Evolutionary conservation across 495 filamentous ascomycete species (phyloP).

Genomic region (Hyaloscypha bicolor): DNA sequence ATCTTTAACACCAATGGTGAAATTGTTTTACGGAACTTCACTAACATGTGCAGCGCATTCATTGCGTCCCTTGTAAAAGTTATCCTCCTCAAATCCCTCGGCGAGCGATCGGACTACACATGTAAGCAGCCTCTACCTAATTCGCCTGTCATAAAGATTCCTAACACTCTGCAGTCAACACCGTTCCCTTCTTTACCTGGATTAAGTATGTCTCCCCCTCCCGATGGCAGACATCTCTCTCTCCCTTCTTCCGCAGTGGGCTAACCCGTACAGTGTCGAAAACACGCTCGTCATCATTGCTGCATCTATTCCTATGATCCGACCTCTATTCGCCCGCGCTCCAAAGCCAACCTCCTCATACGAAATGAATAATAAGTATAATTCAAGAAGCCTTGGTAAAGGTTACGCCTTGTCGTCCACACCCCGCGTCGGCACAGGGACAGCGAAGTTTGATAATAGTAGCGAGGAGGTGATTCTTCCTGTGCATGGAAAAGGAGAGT

Average conservation of each 20-base stretch:
- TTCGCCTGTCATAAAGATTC: not conserved
- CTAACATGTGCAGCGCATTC: too few relatives aligned
- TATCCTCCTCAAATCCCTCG: too few relatives aligned
- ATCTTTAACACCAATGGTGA: not conserved
- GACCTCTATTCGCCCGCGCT: not conserved
- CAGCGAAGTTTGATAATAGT: conserved; percentile 3
- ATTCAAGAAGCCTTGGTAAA: not conserved
- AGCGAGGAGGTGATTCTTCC: conserved; percentile 5
- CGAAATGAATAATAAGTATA: not conserved
- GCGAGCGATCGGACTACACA: too few relatives aligned
- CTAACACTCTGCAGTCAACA: conserved; percentile 3
- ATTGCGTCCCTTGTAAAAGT: too few relatives aligned
- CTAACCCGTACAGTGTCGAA: too few relatives aligned
- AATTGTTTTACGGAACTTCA: too few relatives aligned
- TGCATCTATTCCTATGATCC: too few relatives aligned
- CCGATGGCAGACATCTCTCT: not conserved
- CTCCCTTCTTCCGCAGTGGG: too few relatives aligned
- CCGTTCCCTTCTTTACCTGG: conserved; percentile 3
- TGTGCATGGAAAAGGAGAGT: not conserved
- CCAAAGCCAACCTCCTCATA: not conserved
- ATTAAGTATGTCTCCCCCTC: conserved; percentile 1
- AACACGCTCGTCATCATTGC: too few relatives aligned
- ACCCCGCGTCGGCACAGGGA: not conserved
- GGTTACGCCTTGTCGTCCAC: not conserved
- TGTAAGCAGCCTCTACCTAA: too few relatives aligned